A percentile compares a stretch with the other conserved stretches of the same genome.
These are phyloP conservation scores for Aspergillus sp. DNA, from an alignment of 2,329 filamentous ascomycete species.

Conservation along the genomic window DNA sequence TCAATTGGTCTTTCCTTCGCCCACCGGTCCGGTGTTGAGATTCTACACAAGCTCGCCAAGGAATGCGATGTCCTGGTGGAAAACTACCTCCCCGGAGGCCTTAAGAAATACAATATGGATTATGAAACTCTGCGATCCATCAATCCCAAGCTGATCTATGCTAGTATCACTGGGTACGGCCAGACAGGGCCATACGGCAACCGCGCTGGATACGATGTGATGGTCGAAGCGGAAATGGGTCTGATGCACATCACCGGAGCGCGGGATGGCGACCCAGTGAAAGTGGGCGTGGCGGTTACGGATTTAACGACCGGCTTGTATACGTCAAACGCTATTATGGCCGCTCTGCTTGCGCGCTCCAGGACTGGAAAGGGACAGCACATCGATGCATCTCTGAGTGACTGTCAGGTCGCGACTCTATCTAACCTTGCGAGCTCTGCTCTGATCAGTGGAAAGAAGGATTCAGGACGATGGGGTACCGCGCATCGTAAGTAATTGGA, in stretches of 20 bases:
- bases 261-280: slow-evolving; percentile 82
- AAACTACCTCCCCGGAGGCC: slow-evolving; percentile 84
- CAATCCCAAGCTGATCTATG: slow-evolving; percentile 84
- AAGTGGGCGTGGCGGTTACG: slow-evolving; percentile 94
- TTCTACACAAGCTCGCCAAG: slow-evolving; percentile 74
- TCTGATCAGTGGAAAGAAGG: slow-evolving; percentile 76
- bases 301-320: slow-evolving; percentile 93
- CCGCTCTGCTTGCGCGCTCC: slow-evolving; percentile 68
- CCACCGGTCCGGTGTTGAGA: slow-evolving; percentile 70
- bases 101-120: slow-evolving; percentile 88
- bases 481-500: slow-evolving; percentile 62
- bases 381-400: slow-evolving; percentile 82
- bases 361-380: slow-evolving; percentile 78
- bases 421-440: slow-evolving; percentile 93
- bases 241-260: slow-evolving; percentile 96
- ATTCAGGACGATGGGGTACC: slow-evolving; percentile 88
- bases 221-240: slow-evolving; percentile 97
- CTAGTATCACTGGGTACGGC: slow-evolving; percentile 93
- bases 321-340: slow-evolving; percentile 92
- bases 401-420: slow-evolving; percentile 89
- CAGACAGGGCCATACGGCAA: slow-evolving; percentile 85
- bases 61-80: slow-evolving; percentile 91
- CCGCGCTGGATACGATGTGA: slow-evolving; percentile 93
- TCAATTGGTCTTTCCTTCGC: slow-evolving; percentile 88
- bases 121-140: slow-evolving; percentile 71